A percentile compares a stretch with the other conserved stretches of the same genome.
These are phyloP conservation scores for Salvia rosmarinus DNA, from an alignment of 257 asterid species.

Conservation along the genomic window DNA sequence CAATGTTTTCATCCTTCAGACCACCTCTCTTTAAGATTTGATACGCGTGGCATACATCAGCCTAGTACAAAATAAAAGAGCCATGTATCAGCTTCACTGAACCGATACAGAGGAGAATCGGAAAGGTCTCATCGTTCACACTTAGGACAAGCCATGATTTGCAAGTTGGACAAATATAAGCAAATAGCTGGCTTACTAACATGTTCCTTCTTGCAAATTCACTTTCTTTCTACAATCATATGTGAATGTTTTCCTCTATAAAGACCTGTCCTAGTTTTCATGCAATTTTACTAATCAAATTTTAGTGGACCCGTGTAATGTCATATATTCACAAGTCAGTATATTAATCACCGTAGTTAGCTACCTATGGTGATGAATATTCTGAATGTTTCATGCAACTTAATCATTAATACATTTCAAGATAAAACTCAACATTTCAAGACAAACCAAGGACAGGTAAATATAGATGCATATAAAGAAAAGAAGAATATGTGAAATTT, in stretches of 20 bases:
- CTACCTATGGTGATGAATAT: background rate
- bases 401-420: background rate
- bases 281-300: background rate
- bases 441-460: background rate
- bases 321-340: background rate
- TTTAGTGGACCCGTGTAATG: background rate
- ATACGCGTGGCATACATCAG: constrained; percentile 97
- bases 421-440: background rate
- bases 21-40: constrained; percentile 86
- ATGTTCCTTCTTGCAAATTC: constrained; percentile 1
- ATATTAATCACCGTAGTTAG: background rate
- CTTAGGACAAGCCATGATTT: background rate
- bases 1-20: constrained; percentile 85
- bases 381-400: background rate
- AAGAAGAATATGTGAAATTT: background rate
- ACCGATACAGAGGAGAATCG: background rate
- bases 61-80: constrained; percentile 50
- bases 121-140: background rate
- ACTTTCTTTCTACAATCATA: background rate
- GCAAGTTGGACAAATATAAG: background rate
- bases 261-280: background rate
- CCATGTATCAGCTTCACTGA: constrained; percentile 31
- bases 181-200: background rate
- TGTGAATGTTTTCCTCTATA: background rate
- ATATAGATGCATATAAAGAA: background rate